Percentiles rank a stretch among this genome's conserved stretches.
These are phyloP conservation scores for Trifolium pratense DNA, from an alignment of 306 rosid genomes.

Conservation along the genomic window DNA sequence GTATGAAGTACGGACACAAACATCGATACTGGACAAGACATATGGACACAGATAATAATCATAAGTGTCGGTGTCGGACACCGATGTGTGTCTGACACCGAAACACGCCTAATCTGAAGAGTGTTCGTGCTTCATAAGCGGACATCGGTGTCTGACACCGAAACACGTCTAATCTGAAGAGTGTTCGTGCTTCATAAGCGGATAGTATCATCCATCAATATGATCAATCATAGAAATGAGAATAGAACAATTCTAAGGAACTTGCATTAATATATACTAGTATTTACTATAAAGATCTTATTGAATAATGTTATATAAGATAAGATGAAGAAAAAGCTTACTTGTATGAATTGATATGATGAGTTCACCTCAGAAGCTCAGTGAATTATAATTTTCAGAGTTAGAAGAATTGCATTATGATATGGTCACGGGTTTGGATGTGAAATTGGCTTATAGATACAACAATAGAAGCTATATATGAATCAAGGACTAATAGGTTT, in stretches of 20 bases:
- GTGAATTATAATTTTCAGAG: slow-evolving; percentile 35
- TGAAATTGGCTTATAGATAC: slow-evolving; percentile 50
- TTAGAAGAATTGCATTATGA: slow-evolving; percentile 43
- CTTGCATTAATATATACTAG: neutral
- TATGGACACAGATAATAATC: too few relatives aligned
- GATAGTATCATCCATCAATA: too few relatives aligned
- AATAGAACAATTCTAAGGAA: neutral
- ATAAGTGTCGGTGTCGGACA: too few relatives aligned
- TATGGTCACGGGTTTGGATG: slow-evolving; percentile 52
- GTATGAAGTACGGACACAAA: too few relatives aligned
- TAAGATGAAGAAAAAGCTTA: slow-evolving; percentile 44
- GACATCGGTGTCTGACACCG: too few relatives aligned
- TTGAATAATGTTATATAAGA: neutral
- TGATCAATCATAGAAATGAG: neutral
- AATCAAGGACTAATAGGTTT: slow-evolving; percentile 27
- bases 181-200: too few relatives aligned
- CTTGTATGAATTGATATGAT: slow-evolving; percentile 37
- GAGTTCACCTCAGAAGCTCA: neutral
- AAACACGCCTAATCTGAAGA: too few relatives aligned
- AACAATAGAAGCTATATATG: slow-evolving; percentile 28
- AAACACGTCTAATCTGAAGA: too few relatives aligned
- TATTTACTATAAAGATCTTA: slow-evolving; percentile 5
- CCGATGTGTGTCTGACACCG: too few relatives aligned
- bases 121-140: too few relatives aligned
- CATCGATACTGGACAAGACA: too few relatives aligned